These are phyloP conservation scores for Lentinula novae-zelandiae DNA, from an alignment of 1,284 basidiomycete genomes.

Conservation along the genomic window DNA sequence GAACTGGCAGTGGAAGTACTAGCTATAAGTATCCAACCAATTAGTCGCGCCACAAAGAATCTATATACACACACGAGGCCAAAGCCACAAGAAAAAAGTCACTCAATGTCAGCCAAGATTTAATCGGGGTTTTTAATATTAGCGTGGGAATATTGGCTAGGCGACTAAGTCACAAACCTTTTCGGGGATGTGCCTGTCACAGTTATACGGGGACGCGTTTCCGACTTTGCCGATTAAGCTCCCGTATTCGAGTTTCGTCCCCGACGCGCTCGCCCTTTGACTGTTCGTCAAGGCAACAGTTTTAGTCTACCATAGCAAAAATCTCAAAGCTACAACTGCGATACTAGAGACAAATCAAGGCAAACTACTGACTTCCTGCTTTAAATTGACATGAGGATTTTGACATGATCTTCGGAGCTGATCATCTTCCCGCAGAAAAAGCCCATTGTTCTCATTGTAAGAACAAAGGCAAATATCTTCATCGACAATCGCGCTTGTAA, in stretches of 20 bases:
- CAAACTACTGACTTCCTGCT: no score
- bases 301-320: background rate
- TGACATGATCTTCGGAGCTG: background rate
- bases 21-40: background rate
- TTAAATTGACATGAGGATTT: no score
- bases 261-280: background rate
- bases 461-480: background rate
- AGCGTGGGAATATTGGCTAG: background rate
- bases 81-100: background rate
- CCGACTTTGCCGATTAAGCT: background rate
- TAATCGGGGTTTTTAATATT: background rate
- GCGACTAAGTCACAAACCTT: background rate
- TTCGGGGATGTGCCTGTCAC: background rate
- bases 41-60: background rate
- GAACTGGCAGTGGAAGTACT: background rate
- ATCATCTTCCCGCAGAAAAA: background rate
- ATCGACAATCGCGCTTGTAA: background rate
- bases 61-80: background rate
- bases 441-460: background rate
- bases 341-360: no score
- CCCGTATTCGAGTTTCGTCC: no score
- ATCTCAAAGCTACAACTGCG: no score
- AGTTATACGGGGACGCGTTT: background rate
- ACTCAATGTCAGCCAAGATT: slow-evolving; percentile 1
- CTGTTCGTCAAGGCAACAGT: background rate